Evolutionary conservation across 2,329 filamentous ascomycete species (phyloP).

Genomic region (Achaetomium macrosporum): DNA sequence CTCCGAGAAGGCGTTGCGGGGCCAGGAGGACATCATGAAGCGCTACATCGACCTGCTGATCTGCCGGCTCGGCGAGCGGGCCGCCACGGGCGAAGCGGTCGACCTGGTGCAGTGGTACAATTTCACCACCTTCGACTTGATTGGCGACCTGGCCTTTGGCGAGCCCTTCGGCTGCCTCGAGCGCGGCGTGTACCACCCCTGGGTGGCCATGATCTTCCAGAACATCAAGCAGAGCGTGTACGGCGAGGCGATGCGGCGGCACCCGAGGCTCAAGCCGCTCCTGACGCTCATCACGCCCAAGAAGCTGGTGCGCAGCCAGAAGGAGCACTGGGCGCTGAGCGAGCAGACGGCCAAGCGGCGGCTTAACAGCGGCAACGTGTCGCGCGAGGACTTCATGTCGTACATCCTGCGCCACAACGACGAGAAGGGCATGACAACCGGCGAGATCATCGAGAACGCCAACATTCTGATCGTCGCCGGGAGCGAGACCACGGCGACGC

Average conservation of each 20-base stretch:
- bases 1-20: slow-evolving; percentile 25
- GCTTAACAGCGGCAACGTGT: neutral
- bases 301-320: slow-evolving; percentile 2
- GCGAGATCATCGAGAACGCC: slow-evolving; percentile 13
- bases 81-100: slow-evolving; percentile 12
- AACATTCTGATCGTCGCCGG: slow-evolving; percentile 19
- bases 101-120: slow-evolving; percentile 27
- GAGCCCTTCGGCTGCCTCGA: slow-evolving; percentile 24
- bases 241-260: slow-evolving; percentile 1
- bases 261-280: neutral
- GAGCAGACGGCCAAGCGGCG: slow-evolving; percentile 2
- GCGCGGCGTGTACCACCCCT: slow-evolving; percentile 22
- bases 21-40: slow-evolving; percentile 24
- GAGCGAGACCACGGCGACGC: slow-evolving; percentile 25
- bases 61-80: slow-evolving; percentile 17
- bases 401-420: slow-evolving; percentile 13
- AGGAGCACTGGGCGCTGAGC: slow-evolving; percentile 4
- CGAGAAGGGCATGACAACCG: slow-evolving; percentile 7
- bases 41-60: slow-evolving; percentile 21
- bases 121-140: slow-evolving; percentile 26
- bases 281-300: slow-evolving; percentile 1
- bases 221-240: slow-evolving; percentile 18
- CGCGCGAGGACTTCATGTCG: slow-evolving; percentile 15
- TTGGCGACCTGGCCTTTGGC: slow-evolving; percentile 26
- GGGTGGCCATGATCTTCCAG: slow-evolving; percentile 23